Evolutionary conservation across 2,329 filamentous ascomycete species (phyloP), one percentile per base, ranked within the genome.

Genomic region (Curvularia verruculosa): DNA sequence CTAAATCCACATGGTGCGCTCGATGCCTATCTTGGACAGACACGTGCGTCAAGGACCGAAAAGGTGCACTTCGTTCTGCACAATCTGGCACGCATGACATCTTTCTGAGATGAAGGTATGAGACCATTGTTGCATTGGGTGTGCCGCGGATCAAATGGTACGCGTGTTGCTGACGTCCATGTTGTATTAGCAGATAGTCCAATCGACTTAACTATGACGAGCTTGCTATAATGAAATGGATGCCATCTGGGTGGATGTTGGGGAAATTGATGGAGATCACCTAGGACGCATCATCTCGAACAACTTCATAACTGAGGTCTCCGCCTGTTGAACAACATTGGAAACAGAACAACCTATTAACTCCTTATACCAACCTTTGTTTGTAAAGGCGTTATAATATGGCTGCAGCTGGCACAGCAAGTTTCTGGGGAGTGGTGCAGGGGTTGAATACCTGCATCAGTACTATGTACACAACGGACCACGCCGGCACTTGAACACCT

Each of bases 101-200:
- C 15, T 47, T 26, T 56, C 46, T 13, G 54, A 49, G 28, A 43
- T 48, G 49, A 48, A 56, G 29, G 34, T 23, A 24, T 28, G 9
- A 34, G 8, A 15, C 36, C 36, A 21, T 51, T 29, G 21, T 28
- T 34, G 23, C 43, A 45, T 13, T 55, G 49, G 37, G 52, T 61
- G 41, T 49, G 52, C 44, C 44, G 23, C 43, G 37, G 44, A 44
- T 37, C 37, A 24, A 18, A 45, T 48, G 45, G 52, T 46, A 29
- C 43, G 34, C 49, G 49, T 57, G 60, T 58, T 61, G 60, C 62
- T 61, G 49, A 61, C 51, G 24, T 36, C 49, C 29, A 56, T 56
- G 60, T 55, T 43, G 52, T 44, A 54, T 34, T 40, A 39, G 44
- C 49, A 37, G 24, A 41, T 26, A 49, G 41, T 52, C 43, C 56